Percentiles rank a stretch among this genome's conserved stretches.
phyloP scores from a whole-genome alignment of 1,139 yeast species.

The Yamadazyma mexicana region DNA sequence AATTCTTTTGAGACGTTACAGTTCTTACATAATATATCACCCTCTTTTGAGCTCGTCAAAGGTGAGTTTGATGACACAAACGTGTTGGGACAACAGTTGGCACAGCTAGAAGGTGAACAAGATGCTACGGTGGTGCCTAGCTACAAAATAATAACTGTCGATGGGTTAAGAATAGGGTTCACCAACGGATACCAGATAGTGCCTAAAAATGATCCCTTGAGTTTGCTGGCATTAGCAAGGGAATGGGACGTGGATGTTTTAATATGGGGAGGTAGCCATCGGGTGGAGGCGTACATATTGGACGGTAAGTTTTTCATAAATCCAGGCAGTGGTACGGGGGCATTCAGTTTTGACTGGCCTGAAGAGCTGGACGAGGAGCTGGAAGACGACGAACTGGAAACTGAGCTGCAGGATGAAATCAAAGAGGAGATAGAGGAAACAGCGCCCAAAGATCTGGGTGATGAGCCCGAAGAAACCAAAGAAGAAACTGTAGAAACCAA shows the following conservation, averaged over 20 bases:
- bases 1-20: conserved; percentile 62
- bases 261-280: conserved; percentile 96
- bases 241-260: conserved; percentile 90
- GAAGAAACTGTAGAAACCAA: conserved; percentile 10
- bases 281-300: conserved; percentile 87
- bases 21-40: conserved; percentile 65
- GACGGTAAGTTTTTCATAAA: conserved; percentile 91
- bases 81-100: conserved; percentile 35
- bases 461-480: conserved; percentile 1
- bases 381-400: conserved; percentile 32
- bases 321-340: conserved; percentile 97
- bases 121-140: conserved; percentile 49
- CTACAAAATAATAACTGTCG: conserved; percentile 65
- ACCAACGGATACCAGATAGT: conserved; percentile 82
- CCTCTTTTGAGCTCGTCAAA: conserved; percentile 71
- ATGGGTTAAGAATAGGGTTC: conserved; percentile 76
- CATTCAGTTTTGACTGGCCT: conserved; percentile 56
- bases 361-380: conserved; percentile 47
- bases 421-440: conserved; percentile 45
- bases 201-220: conserved; percentile 85
- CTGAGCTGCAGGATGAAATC: conserved; percentile 25
- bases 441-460: conserved; percentile 25
- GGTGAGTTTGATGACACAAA: conserved; percentile 65
- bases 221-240: conserved; percentile 78
- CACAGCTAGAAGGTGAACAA: conserved; percentile 32